Percentiles rank a stretch among this genome's conserved stretches.
phyloP scores from a whole-genome alignment of 805 yeast genomes.

The Candida nitratophila region DNA sequence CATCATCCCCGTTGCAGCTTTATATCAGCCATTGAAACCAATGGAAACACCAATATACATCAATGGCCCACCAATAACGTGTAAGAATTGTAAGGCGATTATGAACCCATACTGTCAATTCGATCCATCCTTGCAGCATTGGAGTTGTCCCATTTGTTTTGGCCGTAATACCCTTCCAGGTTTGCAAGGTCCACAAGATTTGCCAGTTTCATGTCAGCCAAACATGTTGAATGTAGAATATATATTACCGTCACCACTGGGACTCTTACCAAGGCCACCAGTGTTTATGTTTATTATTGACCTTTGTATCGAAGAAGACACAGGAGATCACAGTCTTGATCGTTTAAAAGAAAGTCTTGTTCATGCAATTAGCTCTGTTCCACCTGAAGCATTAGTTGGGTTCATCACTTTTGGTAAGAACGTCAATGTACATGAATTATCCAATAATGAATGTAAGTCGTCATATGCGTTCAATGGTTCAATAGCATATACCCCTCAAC shows the following conservation, averaged over 20 bases:
- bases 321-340: slow-evolving; percentile 42
- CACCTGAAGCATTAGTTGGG: slow-evolving; percentile 50
- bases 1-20: slow-evolving; percentile 47
- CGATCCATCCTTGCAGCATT: slow-evolving; percentile 25
- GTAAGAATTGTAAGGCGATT: slow-evolving; percentile 49
- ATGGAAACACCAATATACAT: slow-evolving; percentile 31
- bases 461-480: slow-evolving; percentile 48
- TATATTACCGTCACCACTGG: slow-evolving; percentile 18
- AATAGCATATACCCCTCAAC: slow-evolving; percentile 41
- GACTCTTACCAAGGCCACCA: slow-evolving; percentile 28
- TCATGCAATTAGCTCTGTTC: slow-evolving; percentile 36
- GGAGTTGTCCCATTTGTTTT: slow-evolving; percentile 56
- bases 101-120: slow-evolving; percentile 44
- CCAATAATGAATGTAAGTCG: slow-evolving; percentile 26
- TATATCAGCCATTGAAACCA: slow-evolving; percentile 53
- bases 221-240: slow-evolving; percentile 48
- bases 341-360: slow-evolving; percentile 45
- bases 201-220: slow-evolving; percentile 32
- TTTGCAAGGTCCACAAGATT: slow-evolving; percentile 20
- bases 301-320: slow-evolving; percentile 46
- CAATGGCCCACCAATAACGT: slow-evolving; percentile 36
- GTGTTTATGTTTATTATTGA: slow-evolving; percentile 52
- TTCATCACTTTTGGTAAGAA: slow-evolving; percentile 53
- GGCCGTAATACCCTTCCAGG: slow-evolving; percentile 32
- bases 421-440: slow-evolving; percentile 50